Evolutionary conservation across 2,329 filamentous ascomycete genomes (phyloP).

Genomic region (Pseudocercospora pini-densiflorae): DNA sequence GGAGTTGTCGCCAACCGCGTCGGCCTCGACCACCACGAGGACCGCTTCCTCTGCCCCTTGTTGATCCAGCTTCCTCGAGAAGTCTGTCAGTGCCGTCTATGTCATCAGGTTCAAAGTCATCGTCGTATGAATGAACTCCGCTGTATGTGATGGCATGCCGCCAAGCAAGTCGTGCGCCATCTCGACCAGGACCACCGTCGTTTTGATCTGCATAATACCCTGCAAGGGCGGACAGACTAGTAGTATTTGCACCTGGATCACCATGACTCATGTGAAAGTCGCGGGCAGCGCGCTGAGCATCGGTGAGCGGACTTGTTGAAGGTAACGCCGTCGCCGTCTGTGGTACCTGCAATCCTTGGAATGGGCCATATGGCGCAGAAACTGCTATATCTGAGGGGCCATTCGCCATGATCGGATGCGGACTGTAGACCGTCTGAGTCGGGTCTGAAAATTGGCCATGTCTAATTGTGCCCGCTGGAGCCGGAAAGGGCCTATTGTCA

Average conservation of each 20-base stretch:
- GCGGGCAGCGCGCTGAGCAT: conserved; percentile 19
- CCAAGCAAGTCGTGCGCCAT: conserved; percentile 2
- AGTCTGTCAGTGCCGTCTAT: conserved; percentile 5
- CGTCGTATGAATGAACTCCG: conserved; percentile 4
- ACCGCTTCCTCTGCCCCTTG: conserved; percentile 3
- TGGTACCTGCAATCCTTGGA: conserved; percentile 8
- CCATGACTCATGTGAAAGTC: conserved; percentile 25
- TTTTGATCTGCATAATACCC: not conserved
- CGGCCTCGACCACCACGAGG: conserved; percentile 28
- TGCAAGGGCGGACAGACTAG: not conserved
- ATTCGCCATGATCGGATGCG: not conserved
- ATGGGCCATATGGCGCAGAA: conserved; percentile 3
- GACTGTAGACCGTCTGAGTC: not conserved
- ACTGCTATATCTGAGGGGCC: not conserved
- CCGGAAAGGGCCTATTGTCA: not conserved
- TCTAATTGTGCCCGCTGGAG: not conserved
- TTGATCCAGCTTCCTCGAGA: not conserved
- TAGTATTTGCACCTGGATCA: conserved; percentile 15
- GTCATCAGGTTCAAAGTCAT: not conserved
- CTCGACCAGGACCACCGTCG: conserved; percentile 9
- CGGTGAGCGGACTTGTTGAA: not conserved
- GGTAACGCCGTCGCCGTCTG: not conserved
- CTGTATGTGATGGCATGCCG: conserved; percentile 10
- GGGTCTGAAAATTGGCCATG: not conserved
- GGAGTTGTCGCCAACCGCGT: conserved; percentile 38